Conservation (phyloP, 495 filamentous ascomycete species). For the Aspergillus carlsbadensis region DNA sequence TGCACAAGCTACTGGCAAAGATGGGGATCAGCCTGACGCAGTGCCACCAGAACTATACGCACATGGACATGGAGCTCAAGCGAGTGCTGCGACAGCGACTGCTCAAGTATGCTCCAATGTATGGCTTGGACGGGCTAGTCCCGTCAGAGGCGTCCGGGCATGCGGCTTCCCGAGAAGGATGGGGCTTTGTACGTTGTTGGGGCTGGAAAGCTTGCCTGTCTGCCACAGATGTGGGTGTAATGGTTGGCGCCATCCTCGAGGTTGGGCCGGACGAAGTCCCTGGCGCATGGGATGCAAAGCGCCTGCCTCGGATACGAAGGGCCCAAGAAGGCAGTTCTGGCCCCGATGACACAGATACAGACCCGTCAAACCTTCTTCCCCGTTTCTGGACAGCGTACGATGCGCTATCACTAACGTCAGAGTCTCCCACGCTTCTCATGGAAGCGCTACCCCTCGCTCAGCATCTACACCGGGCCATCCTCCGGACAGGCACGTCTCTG, state of each 20-base stretch:
- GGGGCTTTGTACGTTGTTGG: constrained; percentile 97
- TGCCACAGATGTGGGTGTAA: constrained; percentile 86
- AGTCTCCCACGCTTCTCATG: constrained; percentile 47
- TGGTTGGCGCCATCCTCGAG: constrained; percentile 88
- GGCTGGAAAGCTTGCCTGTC: constrained; percentile 94
- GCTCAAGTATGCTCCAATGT: constrained; percentile 83
- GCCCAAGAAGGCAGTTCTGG: constrained; percentile 32
- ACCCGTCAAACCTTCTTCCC: constrained; percentile 40
- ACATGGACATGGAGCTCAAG: constrained; percentile 98
- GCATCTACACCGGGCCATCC: constrained; percentile 86
- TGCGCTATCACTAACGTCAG: constrained; percentile 58
- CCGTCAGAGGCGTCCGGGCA: constrained; percentile 59
- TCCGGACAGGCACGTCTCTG: constrained; percentile 85
- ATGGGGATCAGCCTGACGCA: constrained; percentile 95
- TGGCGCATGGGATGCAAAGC: constrained; percentile 38
- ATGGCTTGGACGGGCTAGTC: constrained; percentile 89
- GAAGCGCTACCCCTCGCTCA: constrained; percentile 84
- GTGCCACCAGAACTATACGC: constrained; percentile 92
- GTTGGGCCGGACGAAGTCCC: constrained; percentile 60
- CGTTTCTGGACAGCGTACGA: constrained; percentile 96
- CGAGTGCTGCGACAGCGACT: constrained; percentile 80
- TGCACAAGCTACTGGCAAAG: constrained; percentile 96
- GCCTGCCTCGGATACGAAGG: constrained; percentile 32
- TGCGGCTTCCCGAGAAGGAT: constrained; percentile 66
- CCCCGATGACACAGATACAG: constrained; percentile 27